These are phyloP conservation scores for Tricholoma saponaceum DNA, from an alignment of 768 basidiomycete genomes.

Conservation along the genomic window DNA sequence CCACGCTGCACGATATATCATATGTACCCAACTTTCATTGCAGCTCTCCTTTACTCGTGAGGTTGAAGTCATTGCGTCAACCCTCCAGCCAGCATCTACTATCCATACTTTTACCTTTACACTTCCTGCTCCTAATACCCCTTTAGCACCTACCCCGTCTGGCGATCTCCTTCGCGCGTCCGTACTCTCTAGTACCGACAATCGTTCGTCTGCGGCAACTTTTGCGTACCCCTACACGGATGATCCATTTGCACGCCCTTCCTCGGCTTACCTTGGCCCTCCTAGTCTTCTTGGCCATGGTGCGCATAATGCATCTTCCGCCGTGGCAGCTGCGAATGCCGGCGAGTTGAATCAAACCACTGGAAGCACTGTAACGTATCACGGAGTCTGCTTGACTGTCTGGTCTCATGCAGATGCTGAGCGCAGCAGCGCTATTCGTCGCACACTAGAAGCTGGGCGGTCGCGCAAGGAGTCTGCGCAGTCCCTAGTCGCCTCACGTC, in stretches of 20 bases:
- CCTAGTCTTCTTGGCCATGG: slow-evolving; percentile 56
- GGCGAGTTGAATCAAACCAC: slow-evolving; percentile 27
- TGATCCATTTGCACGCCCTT: slow-evolving; percentile 76
- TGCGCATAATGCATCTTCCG: slow-evolving; percentile 29
- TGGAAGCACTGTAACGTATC: slow-evolving; percentile 63
- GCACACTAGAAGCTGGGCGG: slow-evolving; percentile 75
- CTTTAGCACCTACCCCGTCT: slow-evolving; percentile 70
- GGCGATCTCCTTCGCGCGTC: slow-evolving; percentile 72
- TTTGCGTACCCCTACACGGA: slow-evolving; percentile 73
- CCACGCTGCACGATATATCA: background rate
- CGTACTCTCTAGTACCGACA: slow-evolving; percentile 60
- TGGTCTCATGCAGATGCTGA: slow-evolving; percentile 95
- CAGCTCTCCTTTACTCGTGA: slow-evolving; percentile 90
- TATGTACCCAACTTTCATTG: background rate
- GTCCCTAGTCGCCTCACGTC: slow-evolving; percentile 61
- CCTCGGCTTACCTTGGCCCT: slow-evolving; percentile 78
- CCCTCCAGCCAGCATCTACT: slow-evolving; percentile 88
- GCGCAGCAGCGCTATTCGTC: slow-evolving; percentile 78
- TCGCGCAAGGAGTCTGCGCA: slow-evolving; percentile 79
- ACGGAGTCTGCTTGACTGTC: slow-evolving; percentile 90
- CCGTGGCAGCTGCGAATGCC: slow-evolving; percentile 26
- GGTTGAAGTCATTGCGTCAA: slow-evolving; percentile 93
- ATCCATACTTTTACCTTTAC: slow-evolving; percentile 91
- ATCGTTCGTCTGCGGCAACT: slow-evolving; percentile 64
- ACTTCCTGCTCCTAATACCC: slow-evolving; percentile 71